A percentile compares a stretch with the other conserved stretches of the same genome.
phyloP scores from a whole-genome alignment of 2,329 filamentous ascomycete species.

The Fusarium solani-melongenae region DNA sequence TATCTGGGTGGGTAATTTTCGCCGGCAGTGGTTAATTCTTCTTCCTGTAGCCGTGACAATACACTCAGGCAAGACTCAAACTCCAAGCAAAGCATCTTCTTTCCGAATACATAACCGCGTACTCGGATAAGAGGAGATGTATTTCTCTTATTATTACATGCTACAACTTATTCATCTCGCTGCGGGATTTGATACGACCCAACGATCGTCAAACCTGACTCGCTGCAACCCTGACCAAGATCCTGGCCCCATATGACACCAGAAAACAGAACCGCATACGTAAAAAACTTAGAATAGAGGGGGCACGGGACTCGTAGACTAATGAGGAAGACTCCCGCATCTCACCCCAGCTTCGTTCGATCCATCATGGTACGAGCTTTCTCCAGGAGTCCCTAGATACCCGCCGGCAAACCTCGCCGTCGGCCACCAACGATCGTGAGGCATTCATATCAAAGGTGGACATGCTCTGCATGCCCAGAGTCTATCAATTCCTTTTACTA shows the following conservation, averaged over 20 bases:
- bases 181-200: neutral
- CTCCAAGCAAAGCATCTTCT: neutral
- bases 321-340: neutral
- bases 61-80: neutral
- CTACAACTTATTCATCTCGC: neutral
- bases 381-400: neutral
- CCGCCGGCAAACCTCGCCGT: slow-evolving; percentile 25
- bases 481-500: slow-evolving; percentile 11
- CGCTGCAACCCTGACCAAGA: neutral
- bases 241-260: slow-evolving; percentile 19
- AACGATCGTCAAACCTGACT: slow-evolving; percentile 1
- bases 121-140: neutral
- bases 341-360: neutral
- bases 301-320: neutral
- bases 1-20: neutral
- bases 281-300: slow-evolving; percentile 13
- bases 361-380: slow-evolving; percentile 1
- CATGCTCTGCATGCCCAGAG: neutral
- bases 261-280: slow-evolving; percentile 19
- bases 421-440: slow-evolving; percentile 11
- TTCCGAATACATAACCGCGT: neutral
- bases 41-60: neutral
- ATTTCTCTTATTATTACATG: neutral
- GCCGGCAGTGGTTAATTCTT: neutral
- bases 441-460: slow-evolving; percentile 22